Base-by-base conservation (phyloP, 2,329 filamentous ascomycete species). In the Lecanicillium sp. region DNA sequence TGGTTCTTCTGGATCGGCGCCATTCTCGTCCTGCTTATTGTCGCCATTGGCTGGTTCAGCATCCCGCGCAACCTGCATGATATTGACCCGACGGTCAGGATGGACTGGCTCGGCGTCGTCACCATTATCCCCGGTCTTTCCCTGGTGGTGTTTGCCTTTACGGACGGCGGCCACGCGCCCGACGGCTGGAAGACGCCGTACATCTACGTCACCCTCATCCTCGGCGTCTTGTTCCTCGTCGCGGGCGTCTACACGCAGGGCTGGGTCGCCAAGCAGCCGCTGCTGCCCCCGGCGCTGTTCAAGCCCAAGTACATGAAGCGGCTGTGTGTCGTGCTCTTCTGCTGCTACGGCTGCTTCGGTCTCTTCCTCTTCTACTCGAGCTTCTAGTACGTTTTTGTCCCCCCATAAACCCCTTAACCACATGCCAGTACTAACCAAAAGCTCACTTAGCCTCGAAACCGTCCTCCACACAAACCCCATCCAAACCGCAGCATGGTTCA, bases 141-240 rank as follows among this genome's bases (percentile, higher is more conserved):
- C 2, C 67, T 92, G 18, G 66, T 87, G 46, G 80, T 87, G 0
- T 90, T 81, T 49, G 81, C 84, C 0, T 73, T 92, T 37, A 88
- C 84, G 0, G 80, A 87, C 34, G 80, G 79, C 7, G 74, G 79
- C 0, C 77, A 86, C 54, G 82, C 82, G 0, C 72, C 79, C 0
- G 55, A 77, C 3, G 76, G 80, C 2, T 90, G 85, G 84, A 65
- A 59, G n/a, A 86, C 81, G 0, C 80, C 82, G 1, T 87, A 87
- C 47, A 79, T 90, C 28, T 74, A 74, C 29, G 64, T 79, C 9
- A 76, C 78, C 0, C 72, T 90, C 33, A 61, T 79, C 3, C 29
- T 83, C 2, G 85, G 85, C 0, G 60, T 72, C 5, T 41, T 85
- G 0, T 58, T 82, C 7, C 64, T 92, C 1, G 61, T 59, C 1